These are phyloP conservation scores for Penicillium crystallinum DNA, from an alignment of 495 filamentous ascomycete species.

Conservation along the genomic window DNA sequence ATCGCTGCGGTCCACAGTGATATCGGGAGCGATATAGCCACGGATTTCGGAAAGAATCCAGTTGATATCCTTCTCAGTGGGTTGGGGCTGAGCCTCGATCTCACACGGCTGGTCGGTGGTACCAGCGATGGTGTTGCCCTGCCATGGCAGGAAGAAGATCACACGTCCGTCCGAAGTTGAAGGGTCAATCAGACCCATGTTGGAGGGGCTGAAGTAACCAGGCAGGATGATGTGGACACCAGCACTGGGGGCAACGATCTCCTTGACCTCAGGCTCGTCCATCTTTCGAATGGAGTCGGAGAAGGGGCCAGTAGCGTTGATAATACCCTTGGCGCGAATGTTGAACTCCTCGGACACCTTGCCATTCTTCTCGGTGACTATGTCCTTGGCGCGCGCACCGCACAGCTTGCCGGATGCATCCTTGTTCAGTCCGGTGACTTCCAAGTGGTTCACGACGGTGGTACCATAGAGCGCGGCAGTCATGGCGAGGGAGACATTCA, in stretches of 20 bases:
- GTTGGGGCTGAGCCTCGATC: constrained; percentile 77
- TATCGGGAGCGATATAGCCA: constrained; percentile 85
- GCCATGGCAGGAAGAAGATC: constrained; percentile 99
- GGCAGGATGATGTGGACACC: constrained; percentile 94
- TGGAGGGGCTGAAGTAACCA: constrained; percentile 88
- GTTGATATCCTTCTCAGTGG: constrained; percentile 87
- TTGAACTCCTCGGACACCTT: constrained; percentile 56
- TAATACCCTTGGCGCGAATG: constrained; percentile 82
- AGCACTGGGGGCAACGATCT: constrained; percentile 90
- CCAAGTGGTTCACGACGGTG: constrained; percentile 88
- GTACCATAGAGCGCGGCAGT: constrained; percentile 91
- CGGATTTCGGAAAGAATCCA: constrained; percentile 94
- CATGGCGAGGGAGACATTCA: constrained; percentile 96
- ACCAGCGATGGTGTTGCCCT: constrained; percentile 97
- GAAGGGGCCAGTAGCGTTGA: constrained; percentile 97
- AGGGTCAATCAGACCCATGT: constrained; percentile 97
- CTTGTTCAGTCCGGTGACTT: constrained; percentile 81
- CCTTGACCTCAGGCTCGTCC: constrained; percentile 67
- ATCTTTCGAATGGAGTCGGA: constrained; percentile 90
- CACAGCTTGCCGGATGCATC: constrained; percentile 71
- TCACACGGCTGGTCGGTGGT: constrained; percentile 88
- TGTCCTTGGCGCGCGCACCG: constrained; percentile 74
- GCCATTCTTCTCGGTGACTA: constrained; percentile 57
- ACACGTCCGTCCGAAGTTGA: constrained; percentile 92
- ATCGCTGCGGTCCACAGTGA: constrained; percentile 88